phyloP scores from a whole-genome alignment of 1,139 yeast genomes.

The Saccharomycopsis hybrid region DNA sequence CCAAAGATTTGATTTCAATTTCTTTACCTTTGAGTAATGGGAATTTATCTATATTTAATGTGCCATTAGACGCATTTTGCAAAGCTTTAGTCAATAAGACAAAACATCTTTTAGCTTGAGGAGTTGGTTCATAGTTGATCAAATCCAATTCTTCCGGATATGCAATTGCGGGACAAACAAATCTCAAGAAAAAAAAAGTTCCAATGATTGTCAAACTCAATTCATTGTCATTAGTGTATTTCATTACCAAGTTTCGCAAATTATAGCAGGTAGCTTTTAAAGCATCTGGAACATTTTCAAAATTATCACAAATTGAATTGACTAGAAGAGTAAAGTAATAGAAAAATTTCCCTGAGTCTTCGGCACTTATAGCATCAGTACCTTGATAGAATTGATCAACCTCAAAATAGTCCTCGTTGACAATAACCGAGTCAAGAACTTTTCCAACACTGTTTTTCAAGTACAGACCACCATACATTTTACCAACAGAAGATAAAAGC shows the following conservation, averaged over 20 bases:
- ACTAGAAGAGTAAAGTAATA: slow-evolving; percentile 53
- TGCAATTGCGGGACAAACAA: slow-evolving; percentile 86
- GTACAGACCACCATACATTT: slow-evolving; percentile 56
- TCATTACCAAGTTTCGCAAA: slow-evolving; percentile 55
- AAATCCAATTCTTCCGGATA: slow-evolving; percentile 59
- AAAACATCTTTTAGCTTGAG: slow-evolving; percentile 59
- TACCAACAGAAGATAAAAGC: slow-evolving; percentile 65
- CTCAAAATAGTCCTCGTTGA: slow-evolving; percentile 43
- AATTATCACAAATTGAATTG: slow-evolving; percentile 52
- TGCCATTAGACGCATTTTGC: slow-evolving; percentile 83
- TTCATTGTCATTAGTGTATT: slow-evolving; percentile 51
- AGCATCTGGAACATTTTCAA: slow-evolving; percentile 59
- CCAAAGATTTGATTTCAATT: slow-evolving; percentile 18
- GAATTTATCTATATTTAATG: slow-evolving; percentile 53
- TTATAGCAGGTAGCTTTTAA: slow-evolving; percentile 69
- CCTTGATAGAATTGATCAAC: slow-evolving; percentile 38
- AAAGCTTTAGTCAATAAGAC: slow-evolving; percentile 79
- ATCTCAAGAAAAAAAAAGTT: slow-evolving; percentile 77
- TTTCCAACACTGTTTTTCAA: slow-evolving; percentile 49
- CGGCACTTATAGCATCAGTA: background rate
- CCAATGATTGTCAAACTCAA: slow-evolving; percentile 68
- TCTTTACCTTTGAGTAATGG: slow-evolving; percentile 31
- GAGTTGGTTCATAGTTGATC: slow-evolving; percentile 2
- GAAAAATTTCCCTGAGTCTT: slow-evolving; percentile 43
- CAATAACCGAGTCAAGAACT: slow-evolving; percentile 39